phyloP scores from a whole-genome alignment of 345 rosid species.

The Populus ilicifolia region DNA sequence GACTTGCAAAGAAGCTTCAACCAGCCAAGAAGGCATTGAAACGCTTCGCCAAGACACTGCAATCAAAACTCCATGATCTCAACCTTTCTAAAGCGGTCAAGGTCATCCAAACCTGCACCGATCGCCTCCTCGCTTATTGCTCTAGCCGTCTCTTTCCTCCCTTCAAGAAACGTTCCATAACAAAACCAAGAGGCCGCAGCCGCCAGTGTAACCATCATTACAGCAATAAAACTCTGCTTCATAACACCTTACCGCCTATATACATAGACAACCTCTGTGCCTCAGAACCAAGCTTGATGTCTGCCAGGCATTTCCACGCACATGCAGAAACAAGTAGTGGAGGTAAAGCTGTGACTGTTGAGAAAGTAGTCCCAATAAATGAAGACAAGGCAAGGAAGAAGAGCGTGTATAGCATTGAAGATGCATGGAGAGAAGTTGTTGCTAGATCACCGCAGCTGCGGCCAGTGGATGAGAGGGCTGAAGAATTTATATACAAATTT shows the following conservation, averaged over 20 bases:
- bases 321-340: conserved; percentile 29
- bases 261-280: conserved; percentile 49
- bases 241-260: conserved; percentile 25
- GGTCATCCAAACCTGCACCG: conserved; percentile 26
- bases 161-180: conserved; percentile 39
- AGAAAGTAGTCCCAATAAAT: not conserved
- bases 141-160: conserved; percentile 42
- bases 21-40: conserved; percentile 64
- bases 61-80: conserved; percentile 44
- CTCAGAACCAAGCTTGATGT: not conserved
- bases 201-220: conserved; percentile 13
- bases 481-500: conserved; percentile 69
- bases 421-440: conserved; percentile 74
- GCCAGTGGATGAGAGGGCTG: conserved; percentile 80
- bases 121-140: conserved; percentile 42
- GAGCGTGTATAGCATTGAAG: conserved; percentile 50
- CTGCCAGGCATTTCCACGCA: conserved; percentile 3
- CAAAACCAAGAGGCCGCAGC: conserved; percentile 10
- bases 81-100: conserved; percentile 36
- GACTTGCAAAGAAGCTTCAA: conserved; percentile 53
- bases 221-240: conserved; percentile 24
- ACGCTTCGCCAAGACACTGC: conserved; percentile 39
- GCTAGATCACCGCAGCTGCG: conserved; percentile 70
- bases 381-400: conserved; percentile 13
- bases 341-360: conserved; percentile 25